phyloP scores from a whole-genome alignment of 257 asterid species.

The Solanum chilense region DNA sequence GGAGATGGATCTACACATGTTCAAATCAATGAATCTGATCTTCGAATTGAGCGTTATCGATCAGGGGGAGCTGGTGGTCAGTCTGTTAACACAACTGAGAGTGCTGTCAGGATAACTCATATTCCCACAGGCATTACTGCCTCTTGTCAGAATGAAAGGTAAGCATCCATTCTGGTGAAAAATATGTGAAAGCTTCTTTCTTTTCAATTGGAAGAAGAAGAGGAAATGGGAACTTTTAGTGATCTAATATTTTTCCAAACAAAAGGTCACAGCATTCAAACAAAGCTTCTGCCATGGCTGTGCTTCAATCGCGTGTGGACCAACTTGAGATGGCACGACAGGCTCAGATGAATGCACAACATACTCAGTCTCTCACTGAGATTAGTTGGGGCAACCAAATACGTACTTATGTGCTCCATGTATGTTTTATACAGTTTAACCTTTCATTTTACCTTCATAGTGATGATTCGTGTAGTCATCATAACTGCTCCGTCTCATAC shows the following conservation, averaged over 20 bases:
- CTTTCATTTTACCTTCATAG: not conserved
- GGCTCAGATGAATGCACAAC: conserved; percentile 74
- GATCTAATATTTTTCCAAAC: not conserved
- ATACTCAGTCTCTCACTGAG: conserved; percentile 74
- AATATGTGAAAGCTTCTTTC: not conserved
- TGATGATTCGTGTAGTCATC: not conserved
- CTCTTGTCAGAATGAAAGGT: conserved; percentile 92
- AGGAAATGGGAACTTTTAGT: not conserved
- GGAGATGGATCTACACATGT: conserved; percentile 60
- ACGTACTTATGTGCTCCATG: conserved; percentile 88
- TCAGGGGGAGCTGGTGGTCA: conserved; percentile 96
- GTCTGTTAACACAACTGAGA: conserved; percentile 77
- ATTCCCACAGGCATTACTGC: conserved; percentile 88
- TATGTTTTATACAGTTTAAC: conserved; percentile 13
- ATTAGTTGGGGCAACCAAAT: conserved; percentile 92
- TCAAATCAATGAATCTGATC: conserved; percentile 86
- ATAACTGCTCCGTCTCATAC: not conserved
- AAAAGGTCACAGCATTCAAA: conserved; percentile 92
- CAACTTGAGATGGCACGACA: conserved; percentile 83
- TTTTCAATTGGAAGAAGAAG: not conserved
- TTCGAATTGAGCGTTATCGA: conserved; percentile 64
- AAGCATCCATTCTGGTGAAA: not conserved
- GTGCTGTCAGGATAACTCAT: conserved; percentile 94
- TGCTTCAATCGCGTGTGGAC: conserved; percentile 92
- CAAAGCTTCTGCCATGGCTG: conserved; percentile 93